These are phyloP conservation scores for Durio zibethinus DNA, from an alignment of 345 rosid genomes.

Conservation along the genomic window DNA sequence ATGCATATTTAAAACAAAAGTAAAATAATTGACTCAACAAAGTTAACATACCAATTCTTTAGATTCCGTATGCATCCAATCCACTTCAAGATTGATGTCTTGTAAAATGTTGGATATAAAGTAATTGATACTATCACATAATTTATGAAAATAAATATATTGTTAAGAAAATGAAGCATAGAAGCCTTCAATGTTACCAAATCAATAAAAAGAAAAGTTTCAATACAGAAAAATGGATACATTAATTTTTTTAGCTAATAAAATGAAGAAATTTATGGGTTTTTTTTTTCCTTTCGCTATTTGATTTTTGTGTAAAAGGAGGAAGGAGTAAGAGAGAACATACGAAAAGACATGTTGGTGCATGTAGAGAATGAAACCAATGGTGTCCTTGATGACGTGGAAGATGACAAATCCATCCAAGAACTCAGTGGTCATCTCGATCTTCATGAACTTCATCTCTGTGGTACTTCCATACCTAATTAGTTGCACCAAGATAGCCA, in stretches of 20 bases:
- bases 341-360: constrained; percentile 94
- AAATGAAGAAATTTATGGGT: neutral
- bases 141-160: neutral
- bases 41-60: constrained; percentile 62
- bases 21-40: constrained; percentile 5
- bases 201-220: neutral
- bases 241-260: no score
- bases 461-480: no score
- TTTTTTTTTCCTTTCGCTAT: neutral
- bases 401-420: constrained; percentile 46
- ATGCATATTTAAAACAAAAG: neutral
- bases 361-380: constrained; percentile 87
- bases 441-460: constrained; percentile 37
- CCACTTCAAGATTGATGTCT: constrained; percentile 66
- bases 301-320: neutral
- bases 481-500: no score
- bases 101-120: constrained; percentile 56
- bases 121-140: neutral
- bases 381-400: constrained; percentile 58
- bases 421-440: constrained; percentile 43
- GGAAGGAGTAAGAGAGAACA: constrained; percentile 21
- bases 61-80: constrained; percentile 40
- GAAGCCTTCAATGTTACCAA: neutral
- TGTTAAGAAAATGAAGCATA: neutral
- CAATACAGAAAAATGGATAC: no score